These are phyloP conservation scores for Leptomonas seymouri DNA, from an alignment of 208 protist genomes.

Conservation along the genomic window DNA sequence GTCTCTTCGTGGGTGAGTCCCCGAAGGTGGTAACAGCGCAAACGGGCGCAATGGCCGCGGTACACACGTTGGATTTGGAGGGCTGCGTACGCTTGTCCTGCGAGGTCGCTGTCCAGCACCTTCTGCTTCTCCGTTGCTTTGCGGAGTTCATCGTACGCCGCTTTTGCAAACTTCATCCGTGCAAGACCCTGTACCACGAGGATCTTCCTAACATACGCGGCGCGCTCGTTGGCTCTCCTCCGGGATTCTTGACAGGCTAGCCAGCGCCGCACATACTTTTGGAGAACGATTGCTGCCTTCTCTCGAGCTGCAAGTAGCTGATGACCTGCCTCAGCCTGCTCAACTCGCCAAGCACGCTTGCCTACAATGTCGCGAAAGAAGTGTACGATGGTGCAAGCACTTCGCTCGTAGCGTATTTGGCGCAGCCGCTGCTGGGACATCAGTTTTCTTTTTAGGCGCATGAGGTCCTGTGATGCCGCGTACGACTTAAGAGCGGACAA, in stretches of 20 bases:
- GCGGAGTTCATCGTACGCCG: slow-evolving; percentile 21
- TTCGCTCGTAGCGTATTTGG: slow-evolving; percentile 42
- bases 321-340: slow-evolving; percentile 15
- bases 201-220: slow-evolving; percentile 32
- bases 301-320: slow-evolving; percentile 34
- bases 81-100: slow-evolving; percentile 52
- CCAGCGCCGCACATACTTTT: slow-evolving; percentile 79
- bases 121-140: slow-evolving; percentile 9
- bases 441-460: slow-evolving; percentile 47
- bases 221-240: slow-evolving; percentile 36
- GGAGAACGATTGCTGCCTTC: slow-evolving; percentile 47
- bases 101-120: slow-evolving; percentile 6
- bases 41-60: slow-evolving; percentile 57
- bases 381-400: slow-evolving; percentile 53
- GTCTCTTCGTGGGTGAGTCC: slow-evolving; percentile 48
- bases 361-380: slow-evolving; percentile 64
- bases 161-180: slow-evolving; percentile 33
- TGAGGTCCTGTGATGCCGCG: slow-evolving; percentile 60
- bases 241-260: slow-evolving; percentile 46
- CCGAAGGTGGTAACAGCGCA: slow-evolving; percentile 37
- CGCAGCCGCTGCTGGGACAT: slow-evolving; percentile 33
- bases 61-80: slow-evolving; percentile 74
- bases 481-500: slow-evolving; percentile 54
- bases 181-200: slow-evolving; percentile 59
- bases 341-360: slow-evolving; percentile 21